phyloP scores from a whole-genome alignment of 257 asterid genomes.

The Solanum rostratum region DNA sequence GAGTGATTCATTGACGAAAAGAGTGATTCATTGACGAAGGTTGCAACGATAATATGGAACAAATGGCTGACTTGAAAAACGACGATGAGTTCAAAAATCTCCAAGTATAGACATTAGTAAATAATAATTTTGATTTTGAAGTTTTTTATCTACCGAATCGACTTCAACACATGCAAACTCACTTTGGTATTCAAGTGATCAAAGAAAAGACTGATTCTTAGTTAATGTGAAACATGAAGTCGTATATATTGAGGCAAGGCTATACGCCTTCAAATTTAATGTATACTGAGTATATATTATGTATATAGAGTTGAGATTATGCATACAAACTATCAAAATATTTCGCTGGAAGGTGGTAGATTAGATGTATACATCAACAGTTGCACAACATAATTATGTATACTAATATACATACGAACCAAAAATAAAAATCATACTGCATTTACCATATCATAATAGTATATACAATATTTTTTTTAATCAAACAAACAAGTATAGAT shows the following conservation, averaged over 20 bases:
- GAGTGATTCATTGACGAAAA: background rate
- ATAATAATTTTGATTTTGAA: background rate
- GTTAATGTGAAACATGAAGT: background rate
- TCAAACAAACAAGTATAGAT: background rate
- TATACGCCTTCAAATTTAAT: background rate
- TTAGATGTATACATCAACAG: background rate
- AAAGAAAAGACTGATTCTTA: background rate
- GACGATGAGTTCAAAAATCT: background rate
- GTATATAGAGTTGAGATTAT: background rate
- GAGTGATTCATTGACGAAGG: background rate
- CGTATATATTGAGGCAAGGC: background rate
- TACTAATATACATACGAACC: background rate
- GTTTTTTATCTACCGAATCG: background rate
- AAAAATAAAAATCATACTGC: background rate
- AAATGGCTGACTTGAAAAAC: background rate
- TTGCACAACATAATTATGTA: background rate
- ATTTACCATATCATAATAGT: background rate
- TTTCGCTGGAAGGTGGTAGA: background rate
- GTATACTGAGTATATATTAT: background rate
- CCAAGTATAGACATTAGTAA: background rate
- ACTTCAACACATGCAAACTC: background rate
- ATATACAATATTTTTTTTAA: background rate
- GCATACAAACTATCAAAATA: background rate
- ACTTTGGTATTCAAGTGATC: background rate
- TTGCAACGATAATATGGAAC: background rate